These are phyloP conservation scores for Globisporangium recalcitrans DNA, from an alignment of 352 stramenopile genomes.

Conservation along the genomic window DNA sequence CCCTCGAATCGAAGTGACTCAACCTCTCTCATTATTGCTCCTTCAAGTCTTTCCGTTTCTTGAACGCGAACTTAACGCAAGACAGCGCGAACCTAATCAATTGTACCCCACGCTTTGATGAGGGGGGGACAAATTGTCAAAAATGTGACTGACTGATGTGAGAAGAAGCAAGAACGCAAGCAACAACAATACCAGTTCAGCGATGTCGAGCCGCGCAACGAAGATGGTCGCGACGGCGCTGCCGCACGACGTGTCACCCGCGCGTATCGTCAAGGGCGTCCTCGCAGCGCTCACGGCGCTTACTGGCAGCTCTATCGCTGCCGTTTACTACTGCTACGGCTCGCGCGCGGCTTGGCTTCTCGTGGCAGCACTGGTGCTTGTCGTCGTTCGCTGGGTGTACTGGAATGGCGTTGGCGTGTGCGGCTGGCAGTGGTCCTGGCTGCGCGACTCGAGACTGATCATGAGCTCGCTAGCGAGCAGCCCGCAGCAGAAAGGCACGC, in stretches of 20 bases:
- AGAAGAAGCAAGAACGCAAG: not conserved
- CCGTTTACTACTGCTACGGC: constrained; percentile 28
- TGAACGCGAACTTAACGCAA: not conserved
- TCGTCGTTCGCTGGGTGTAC: constrained; percentile 46
- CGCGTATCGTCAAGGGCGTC: constrained; percentile 21
- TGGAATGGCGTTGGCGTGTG: constrained; percentile 58
- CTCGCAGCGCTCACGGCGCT: constrained; percentile 13
- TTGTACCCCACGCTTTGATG: not conserved
- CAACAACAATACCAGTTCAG: not conserved
- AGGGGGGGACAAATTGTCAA: not conserved
- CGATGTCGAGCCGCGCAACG: not conserved
- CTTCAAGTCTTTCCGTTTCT: no score
- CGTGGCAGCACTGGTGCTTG: constrained; percentile 18
- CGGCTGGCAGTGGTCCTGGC: constrained; percentile 39
- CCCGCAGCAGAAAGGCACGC: constrained; percentile 42
- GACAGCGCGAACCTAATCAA: not conserved
- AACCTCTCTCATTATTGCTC: no score
- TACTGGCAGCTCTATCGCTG: constrained; percentile 5
- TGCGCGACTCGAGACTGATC: constrained; percentile 32
- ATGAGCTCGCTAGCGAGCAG: constrained; percentile 27
- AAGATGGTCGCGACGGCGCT: constrained; percentile 16
- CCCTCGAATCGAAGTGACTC: no score
- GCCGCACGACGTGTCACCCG: constrained; percentile 36
- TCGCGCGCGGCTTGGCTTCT: constrained; percentile 14
- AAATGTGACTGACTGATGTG: not conserved